These are phyloP conservation scores for Aureobasidium subglaciale DNA, from an alignment of 2,329 filamentous ascomycete genomes.

Conservation along the genomic window DNA sequence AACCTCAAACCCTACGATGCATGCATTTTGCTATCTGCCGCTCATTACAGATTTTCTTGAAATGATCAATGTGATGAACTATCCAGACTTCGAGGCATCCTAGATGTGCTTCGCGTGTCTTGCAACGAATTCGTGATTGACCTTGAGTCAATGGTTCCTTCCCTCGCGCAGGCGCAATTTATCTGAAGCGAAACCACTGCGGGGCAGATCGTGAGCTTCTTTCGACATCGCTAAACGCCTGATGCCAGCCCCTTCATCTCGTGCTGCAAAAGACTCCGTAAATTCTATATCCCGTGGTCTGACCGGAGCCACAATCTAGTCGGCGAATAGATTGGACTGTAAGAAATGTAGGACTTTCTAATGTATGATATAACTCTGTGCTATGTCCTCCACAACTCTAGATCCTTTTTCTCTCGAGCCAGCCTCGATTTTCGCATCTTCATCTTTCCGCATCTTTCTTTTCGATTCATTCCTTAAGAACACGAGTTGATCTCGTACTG, in stretches of 20 bases:
- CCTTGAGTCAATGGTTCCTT: too few relatives aligned
- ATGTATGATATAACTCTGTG: background rate
- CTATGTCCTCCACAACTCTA: background rate
- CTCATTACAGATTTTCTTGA: background rate
- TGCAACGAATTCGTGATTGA: background rate
- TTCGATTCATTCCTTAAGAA: background rate
- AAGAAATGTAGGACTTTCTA: background rate
- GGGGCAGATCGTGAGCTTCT: background rate
- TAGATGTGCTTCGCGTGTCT: background rate
- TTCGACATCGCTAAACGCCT: slow-evolving; percentile 7
- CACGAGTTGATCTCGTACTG: slow-evolving; percentile 12
- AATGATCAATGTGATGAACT: background rate
- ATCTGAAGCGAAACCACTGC: slow-evolving; percentile 6
- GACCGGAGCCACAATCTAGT: background rate
- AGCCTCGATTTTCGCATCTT: background rate
- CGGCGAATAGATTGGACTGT: slow-evolving; percentile 1
- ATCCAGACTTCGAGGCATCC: too few relatives aligned
- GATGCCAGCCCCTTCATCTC: slow-evolving; percentile 1
- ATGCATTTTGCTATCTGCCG: background rate
- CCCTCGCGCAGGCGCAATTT: background rate
- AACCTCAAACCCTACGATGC: background rate
- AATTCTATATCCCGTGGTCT: background rate
- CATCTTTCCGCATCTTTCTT: background rate
- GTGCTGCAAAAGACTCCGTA: background rate
- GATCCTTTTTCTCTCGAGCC: background rate